phyloP scores from a whole-genome alignment of 345 rosid species.

The Eucalyptus polybractea region DNA sequence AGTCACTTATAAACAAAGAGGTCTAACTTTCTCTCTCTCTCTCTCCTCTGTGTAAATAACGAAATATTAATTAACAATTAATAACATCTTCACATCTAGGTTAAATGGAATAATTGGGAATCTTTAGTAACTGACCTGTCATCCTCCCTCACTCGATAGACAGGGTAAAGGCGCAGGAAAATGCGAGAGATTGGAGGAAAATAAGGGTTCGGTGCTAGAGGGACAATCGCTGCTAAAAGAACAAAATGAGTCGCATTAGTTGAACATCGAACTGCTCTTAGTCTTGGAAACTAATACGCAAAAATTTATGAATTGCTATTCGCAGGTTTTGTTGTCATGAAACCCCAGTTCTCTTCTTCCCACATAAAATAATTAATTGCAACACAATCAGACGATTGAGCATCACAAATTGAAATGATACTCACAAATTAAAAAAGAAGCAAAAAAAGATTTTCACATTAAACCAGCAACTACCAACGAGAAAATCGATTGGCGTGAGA shows the following conservation, averaged over 20 bases:
- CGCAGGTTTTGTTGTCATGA: not conserved
- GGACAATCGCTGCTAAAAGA: not conserved
- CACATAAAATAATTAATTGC: not conserved
- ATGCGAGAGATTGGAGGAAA: not conserved
- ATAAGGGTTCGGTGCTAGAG: not conserved
- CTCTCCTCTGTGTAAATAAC: not conserved
- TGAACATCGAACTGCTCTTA: not conserved
- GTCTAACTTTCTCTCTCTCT: not conserved
- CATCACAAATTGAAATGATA: not conserved
- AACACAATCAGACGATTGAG: not conserved
- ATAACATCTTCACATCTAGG: not conserved
- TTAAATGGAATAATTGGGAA: not conserved
- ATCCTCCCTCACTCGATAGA: not conserved
- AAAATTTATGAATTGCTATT: not conserved
- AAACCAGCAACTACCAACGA: not conserved
- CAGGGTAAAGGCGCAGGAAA: not conserved
- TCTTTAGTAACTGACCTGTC: not conserved
- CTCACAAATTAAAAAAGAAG: not conserved
- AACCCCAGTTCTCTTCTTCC: not conserved
- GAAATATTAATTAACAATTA: not conserved
- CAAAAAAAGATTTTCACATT: not conserved
- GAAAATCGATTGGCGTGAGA: not conserved
- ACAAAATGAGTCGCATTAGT: not conserved
- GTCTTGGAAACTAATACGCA: not conserved
- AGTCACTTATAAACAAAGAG: not conserved